Evolutionary conservation across 495 filamentous ascomycete species (phyloP).

Genomic region (Hypoxylon intermedium): DNA sequence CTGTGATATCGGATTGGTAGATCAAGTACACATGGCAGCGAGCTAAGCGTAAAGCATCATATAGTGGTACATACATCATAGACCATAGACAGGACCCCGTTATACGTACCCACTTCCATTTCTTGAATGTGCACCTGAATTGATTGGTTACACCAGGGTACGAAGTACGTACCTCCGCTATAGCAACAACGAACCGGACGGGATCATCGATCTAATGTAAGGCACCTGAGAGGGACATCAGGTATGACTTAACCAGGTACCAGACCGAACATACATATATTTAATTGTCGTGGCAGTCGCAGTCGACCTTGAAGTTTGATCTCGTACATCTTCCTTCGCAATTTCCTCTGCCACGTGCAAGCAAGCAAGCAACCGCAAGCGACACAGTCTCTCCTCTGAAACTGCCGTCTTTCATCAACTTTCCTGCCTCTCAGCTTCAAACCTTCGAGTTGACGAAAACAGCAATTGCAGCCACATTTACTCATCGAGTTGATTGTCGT

Average conservation of each 20-base stretch:
- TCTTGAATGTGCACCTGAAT: background rate
- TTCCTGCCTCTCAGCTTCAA: constrained; percentile 6
- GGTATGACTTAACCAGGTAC: constrained; percentile 20
- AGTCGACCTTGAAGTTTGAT: constrained; percentile 14
- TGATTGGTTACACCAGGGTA: background rate
- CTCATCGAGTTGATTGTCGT: background rate
- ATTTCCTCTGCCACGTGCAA: constrained; percentile 17
- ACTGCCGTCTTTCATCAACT: background rate
- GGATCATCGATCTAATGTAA: constrained; percentile 1
- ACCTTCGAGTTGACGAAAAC: background rate
- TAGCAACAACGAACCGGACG: background rate
- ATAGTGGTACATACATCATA: background rate
- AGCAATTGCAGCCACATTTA: background rate
- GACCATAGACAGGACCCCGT: no score
- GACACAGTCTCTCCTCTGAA: constrained; percentile 6
- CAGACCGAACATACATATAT: constrained; percentile 20
- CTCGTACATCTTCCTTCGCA: background rate
- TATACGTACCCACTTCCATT: no score
- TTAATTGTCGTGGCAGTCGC: constrained; percentile 13
- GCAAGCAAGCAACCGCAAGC: constrained; percentile 14
- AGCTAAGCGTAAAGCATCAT: background rate
- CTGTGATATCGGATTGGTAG: constrained; percentile 1
- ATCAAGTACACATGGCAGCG: background rate
- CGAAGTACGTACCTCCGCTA: constrained; percentile 1
- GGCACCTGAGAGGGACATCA: background rate